Evolutionary conservation across 495 filamentous ascomycete genomes (phyloP).

Genomic region (Penicillium antarcticum): DNA sequence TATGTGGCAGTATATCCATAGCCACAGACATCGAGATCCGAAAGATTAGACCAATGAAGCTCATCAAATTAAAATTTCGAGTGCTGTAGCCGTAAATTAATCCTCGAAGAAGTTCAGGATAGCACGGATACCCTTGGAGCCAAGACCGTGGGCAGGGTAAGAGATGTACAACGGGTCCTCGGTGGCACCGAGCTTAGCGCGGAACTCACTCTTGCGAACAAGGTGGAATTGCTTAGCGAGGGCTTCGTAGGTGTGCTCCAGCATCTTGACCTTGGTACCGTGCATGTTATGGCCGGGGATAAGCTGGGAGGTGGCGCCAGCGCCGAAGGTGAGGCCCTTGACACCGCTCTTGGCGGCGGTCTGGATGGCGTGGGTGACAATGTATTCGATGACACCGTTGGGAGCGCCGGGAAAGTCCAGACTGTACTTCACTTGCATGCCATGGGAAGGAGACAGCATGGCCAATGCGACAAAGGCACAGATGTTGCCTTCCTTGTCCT

Average conservation of each 20-base stretch:
- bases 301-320: conserved; percentile 64
- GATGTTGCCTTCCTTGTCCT: conserved; percentile 62
- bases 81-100: conserved; percentile 15
- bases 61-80: conserved; percentile 5
- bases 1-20: neutral
- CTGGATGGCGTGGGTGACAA: conserved; percentile 75
- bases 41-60: neutral
- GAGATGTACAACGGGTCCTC: conserved; percentile 79
- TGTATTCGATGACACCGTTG: conserved; percentile 73
- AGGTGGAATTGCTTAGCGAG: conserved; percentile 75
- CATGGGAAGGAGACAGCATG: conserved; percentile 68
- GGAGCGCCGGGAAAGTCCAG: conserved; percentile 80
- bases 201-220: conserved; percentile 79
- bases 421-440: conserved; percentile 85
- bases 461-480: conserved; percentile 71
- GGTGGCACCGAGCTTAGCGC: conserved; percentile 75
- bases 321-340: conserved; percentile 73
- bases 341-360: conserved; percentile 59
- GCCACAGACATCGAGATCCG: conserved; percentile 1
- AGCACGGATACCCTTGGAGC: conserved; percentile 69
- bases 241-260: conserved; percentile 72
- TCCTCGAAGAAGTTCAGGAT: conserved; percentile 83
- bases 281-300: conserved; percentile 71
- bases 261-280: conserved; percentile 67
- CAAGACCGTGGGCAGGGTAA: conserved; percentile 77